Evolutionary conservation across 2,329 filamentous ascomycete species (phyloP).

Genomic region (Cercospora sesami): DNA sequence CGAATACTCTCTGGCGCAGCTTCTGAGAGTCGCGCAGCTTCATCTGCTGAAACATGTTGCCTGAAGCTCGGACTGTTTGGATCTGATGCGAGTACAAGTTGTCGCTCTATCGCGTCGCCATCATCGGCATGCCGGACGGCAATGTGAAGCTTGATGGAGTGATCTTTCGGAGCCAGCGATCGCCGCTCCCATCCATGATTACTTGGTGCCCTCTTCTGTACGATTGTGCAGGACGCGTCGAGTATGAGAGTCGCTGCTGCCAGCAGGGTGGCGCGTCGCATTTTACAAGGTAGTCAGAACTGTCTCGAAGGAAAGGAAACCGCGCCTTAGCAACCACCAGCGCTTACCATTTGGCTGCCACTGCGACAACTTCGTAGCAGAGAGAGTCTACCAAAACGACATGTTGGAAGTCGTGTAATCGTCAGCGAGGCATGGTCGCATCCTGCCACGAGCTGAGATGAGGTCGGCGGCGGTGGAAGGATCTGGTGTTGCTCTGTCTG

Average conservation of each 20-base stretch:
- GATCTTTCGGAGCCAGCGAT: constrained; percentile 23
- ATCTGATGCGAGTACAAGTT: constrained; percentile 16
- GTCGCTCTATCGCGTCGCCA: constrained; percentile 19
- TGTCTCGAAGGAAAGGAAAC: not conserved
- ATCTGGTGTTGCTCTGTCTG: not conserved
- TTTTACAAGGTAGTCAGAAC: not conserved
- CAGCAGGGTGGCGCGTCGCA: not conserved
- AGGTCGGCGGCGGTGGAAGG: constrained; percentile 3
- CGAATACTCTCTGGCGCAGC: constrained; percentile 11
- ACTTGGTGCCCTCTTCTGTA: constrained; percentile 17
- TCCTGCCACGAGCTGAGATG: constrained; percentile 8
- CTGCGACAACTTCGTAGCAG: not conserved
- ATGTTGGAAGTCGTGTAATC: not conserved
- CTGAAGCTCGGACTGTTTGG: constrained; percentile 21
- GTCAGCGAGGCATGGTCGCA: not conserved
- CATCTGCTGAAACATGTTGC: constrained; percentile 20
- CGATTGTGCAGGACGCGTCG: constrained; percentile 6
- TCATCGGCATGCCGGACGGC: constrained; percentile 24
- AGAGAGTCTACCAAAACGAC: not conserved
- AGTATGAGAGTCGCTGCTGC: not conserved
- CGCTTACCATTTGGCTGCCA: not conserved
- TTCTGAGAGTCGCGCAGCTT: constrained; percentile 15
- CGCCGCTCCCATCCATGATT: constrained; percentile 20
- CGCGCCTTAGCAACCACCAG: not conserved
- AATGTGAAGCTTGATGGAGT: constrained; percentile 27